Conservation (phyloP, 1,139 yeast species). For the Oligophagozyma castellii region DNA sequence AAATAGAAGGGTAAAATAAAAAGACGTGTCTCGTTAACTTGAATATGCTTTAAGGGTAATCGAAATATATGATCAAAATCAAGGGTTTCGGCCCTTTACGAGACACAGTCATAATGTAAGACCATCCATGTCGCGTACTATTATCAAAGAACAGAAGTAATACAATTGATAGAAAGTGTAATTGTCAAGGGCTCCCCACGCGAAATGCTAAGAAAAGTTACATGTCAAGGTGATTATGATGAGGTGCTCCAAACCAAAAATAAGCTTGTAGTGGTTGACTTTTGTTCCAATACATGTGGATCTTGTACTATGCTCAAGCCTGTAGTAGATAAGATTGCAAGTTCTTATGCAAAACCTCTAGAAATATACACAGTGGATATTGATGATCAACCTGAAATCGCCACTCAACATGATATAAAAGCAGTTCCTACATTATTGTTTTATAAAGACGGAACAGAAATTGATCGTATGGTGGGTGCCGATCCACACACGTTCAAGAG, state of each 20-base stretch:
- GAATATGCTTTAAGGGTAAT: too few relatives aligned
- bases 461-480: constrained; percentile 74
- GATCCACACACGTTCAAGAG: constrained; percentile 72
- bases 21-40: background rate
- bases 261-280: constrained; percentile 75
- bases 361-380: constrained; percentile 77
- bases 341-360: constrained; percentile 41
- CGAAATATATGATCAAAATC: too few relatives aligned
- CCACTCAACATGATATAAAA: constrained; percentile 57
- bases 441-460: constrained; percentile 61
- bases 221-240: constrained; percentile 46
- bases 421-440: constrained; percentile 86
- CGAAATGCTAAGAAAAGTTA: constrained; percentile 33
- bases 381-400: constrained; percentile 62
- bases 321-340: constrained; percentile 61
- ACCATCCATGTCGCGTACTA: too few relatives aligned
- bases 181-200: background rate
- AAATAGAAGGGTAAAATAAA: too few relatives aligned
- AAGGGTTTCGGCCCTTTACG: too few relatives aligned
- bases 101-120: too few relatives aligned
- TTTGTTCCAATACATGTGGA: constrained; percentile 95
- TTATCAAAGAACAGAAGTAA: too few relatives aligned
- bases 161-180: too few relatives aligned
- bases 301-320: constrained; percentile 96
- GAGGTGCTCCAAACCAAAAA: constrained; percentile 38